Evolutionary conservation across 352 stramenopile genomes (phyloP).

Genomic region (Pelagophyceae sp.): DNA sequence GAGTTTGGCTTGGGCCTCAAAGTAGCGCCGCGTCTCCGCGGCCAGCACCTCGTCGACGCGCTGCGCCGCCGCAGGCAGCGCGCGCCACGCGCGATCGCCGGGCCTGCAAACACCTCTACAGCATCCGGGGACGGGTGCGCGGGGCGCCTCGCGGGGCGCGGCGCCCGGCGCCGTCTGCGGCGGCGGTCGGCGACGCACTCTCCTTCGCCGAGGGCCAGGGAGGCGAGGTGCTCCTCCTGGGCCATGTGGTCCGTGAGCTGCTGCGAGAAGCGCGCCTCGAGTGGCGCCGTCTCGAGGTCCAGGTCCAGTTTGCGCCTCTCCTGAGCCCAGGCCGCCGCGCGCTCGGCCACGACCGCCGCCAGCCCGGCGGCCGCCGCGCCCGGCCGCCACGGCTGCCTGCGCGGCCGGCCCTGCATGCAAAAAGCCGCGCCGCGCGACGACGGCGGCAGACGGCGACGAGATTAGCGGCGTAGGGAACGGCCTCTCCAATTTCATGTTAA

Average conservation of each 20-base stretch:
- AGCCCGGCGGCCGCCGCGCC: too few species aligned
- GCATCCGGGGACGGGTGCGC: too few species aligned
- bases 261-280: not conserved
- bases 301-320: not conserved
- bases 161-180: not conserved
- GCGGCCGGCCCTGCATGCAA: too few species aligned
- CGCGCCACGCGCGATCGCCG: not conserved
- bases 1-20: not conserved
- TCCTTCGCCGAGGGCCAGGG: constrained; percentile 5
- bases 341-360: not conserved
- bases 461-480: too few species aligned
- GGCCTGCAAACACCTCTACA: too few species aligned
- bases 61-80: not conserved
- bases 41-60: constrained; percentile 13
- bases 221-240: constrained; percentile 15
- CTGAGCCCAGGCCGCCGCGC: not conserved
- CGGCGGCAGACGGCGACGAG: too few species aligned
- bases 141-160: too few species aligned
- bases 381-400: too few species aligned
- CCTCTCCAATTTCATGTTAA: too few species aligned
- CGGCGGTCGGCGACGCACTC: not conserved
- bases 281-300: not conserved
- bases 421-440: too few species aligned
- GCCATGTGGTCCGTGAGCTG: constrained; percentile 21
- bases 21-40: constrained; percentile 22